Base-by-base conservation (phyloP, 1,284 basidiomycete genomes). In the Moniliella sp. region DNA sequence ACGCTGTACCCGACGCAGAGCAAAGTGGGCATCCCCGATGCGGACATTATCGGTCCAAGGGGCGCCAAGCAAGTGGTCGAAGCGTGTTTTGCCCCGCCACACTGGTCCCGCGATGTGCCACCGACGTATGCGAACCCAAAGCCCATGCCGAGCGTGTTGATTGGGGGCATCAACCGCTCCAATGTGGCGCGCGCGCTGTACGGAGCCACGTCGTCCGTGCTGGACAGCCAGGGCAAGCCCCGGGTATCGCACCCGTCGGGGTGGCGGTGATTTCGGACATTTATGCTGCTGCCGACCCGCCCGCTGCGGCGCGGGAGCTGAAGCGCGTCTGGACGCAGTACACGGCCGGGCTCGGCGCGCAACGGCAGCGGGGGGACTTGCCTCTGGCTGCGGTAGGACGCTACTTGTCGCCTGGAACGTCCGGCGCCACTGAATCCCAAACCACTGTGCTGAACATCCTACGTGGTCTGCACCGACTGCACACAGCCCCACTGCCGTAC, bases 221-320 rank as follows among this genome's bases (percentile, higher is more conserved):
- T n/a, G n/a, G n/a, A n/a, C n/a, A n/a, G n/a, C n/a, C n/a, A n/a
- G n/a, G n/a, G n/a, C n/a, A n/a, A n/a, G n/a, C n/a, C n/a, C n/a
- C 2, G 17, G 4, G 8, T 46, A 48, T 23, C 49, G n/a, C n/a
- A n/a, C n/a, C 55, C 5, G 45, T 53, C 42, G 86, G 88, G 0
- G 67, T 93, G 13, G 86, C 88, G 4, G 73, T 93, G 31, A 78
- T 93, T 32, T 84, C 80, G 11, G 82, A 84, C 17, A 83, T 94
- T 40, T 69, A 81, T 8, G 69, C 72, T 1, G 75, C 78, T 0
- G 29, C 36, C 0, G 64, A 72, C n/a, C 81, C 86, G 0, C 57
- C 61, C 23, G 51, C 59, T 9, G 69, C 75, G 1, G n/a, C n/a
- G n/a, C n/a, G n/a, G n/a, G n/a, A n/a, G n/a, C n/a, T n/a, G n/a